Conservation (phyloP, 495 filamentous ascomycete species). For the Echria macrotheca region DNA sequence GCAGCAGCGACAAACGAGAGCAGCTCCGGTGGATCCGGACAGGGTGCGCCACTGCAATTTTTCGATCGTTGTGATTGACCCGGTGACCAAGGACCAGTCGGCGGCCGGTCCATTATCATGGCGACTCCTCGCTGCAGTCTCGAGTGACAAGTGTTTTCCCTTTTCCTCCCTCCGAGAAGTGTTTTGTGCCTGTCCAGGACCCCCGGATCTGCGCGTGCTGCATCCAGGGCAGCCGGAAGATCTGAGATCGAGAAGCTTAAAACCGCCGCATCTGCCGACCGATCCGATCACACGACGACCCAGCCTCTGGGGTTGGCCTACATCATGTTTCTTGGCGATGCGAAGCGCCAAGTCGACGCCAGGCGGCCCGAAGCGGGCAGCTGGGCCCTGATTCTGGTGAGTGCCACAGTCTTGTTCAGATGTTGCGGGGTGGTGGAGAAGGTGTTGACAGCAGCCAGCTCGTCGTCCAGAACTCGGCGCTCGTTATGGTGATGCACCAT, state of each 20-base stretch:
- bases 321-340: no score
- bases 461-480: conserved; percentile 50
- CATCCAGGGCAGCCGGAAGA: background rate
- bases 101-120: background rate
- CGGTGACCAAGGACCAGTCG: background rate
- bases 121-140: background rate
- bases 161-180: background rate
- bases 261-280: background rate
- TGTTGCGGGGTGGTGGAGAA: no score
- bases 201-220: background rate
- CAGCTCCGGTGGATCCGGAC: background rate
- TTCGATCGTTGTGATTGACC: background rate
- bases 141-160: background rate
- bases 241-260: background rate
- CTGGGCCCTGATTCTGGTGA: conserved; percentile 7
- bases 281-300: no score
- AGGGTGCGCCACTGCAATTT: background rate
- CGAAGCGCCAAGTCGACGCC: conserved; percentile 8
- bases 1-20: background rate
- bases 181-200: background rate
- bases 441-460: no score
- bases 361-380: conserved; percentile 6
- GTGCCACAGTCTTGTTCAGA: background rate
- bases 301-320: no score
- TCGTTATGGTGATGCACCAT: conserved; percentile 61